A percentile compares a stretch with the other conserved stretches of the same genome.
phyloP scores from a whole-genome alignment of 192 early-diverging fungal genomes.

The Dimargaris verticillata region DNA sequence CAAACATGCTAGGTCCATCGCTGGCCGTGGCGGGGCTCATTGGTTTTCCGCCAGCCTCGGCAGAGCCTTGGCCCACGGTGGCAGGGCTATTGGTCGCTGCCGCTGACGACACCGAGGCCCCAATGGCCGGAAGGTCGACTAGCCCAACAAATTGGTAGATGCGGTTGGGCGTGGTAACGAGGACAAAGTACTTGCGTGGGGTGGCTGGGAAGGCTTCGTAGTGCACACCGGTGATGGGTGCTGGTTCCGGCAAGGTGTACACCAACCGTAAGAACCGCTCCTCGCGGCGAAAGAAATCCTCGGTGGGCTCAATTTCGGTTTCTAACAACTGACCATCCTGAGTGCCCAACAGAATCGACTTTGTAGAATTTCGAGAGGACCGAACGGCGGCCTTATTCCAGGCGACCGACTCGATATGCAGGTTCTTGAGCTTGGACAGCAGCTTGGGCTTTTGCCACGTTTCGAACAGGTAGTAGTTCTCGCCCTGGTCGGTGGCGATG shows the following conservation, averaged over 20 bases:
- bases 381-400: constrained; percentile 56
- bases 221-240: constrained; percentile 63
- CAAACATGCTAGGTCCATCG: constrained; percentile 54
- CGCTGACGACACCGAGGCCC: constrained; percentile 3
- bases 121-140: constrained; percentile 20
- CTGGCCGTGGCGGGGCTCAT: constrained; percentile 23
- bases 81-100: constrained; percentile 8
- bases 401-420: constrained; percentile 73
- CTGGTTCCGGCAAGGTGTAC: constrained; percentile 41
- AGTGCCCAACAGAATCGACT: constrained; percentile 68
- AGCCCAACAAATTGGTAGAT: constrained; percentile 84
- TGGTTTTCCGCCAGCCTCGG: no score
- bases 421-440: constrained; percentile 61
- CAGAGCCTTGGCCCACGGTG: no score
- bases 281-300: constrained; percentile 71
- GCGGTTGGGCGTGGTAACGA: constrained; percentile 66
- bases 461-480: constrained; percentile 78
- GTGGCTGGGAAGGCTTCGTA: constrained; percentile 65
- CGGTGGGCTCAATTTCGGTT: constrained; percentile 69
- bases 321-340: constrained; percentile 81
- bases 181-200: constrained; percentile 57
- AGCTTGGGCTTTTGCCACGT: constrained; percentile 73
- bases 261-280: constrained; percentile 57
- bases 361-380: constrained; percentile 37
- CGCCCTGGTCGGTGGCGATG: constrained; percentile 72